Base-by-base conservation (phyloP, 306 rosid genomes). In the Vigna nakashimae region DNA sequence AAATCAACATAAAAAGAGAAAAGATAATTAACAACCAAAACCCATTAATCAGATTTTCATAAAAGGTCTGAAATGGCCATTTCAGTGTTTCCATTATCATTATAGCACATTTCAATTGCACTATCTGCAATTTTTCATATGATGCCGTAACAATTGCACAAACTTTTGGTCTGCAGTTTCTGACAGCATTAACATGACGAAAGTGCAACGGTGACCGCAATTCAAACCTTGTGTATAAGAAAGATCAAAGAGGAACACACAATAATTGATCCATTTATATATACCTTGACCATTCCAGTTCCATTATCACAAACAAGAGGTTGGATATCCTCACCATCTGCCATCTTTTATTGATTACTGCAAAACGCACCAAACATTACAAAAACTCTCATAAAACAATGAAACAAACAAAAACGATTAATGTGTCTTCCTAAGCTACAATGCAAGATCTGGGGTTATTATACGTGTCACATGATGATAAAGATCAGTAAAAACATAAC, bases 221-320 rank as follows among this genome's bases (percentile, higher is more conserved):
- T 53, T 18, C 9, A 18, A 53, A 20, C 60, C 60, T 18, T 17
- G 60, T n/a, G n/a, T 17, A 60, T 70, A 36, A 36, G 10, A 42
- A 69, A 36, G 24, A 64, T 69, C 43, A 74, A 76, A 45, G 11
- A 46, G 9, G 12, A 81, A 15, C n/a, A 69, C 20, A 69, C 51
- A 51, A 38, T 42, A 42, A 53, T 36, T 57, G 70, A 85, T 86
- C 45, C 77, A 34, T 84, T 89, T 92, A 32, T 62, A 43, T 84
- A 20, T 66, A 92, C 98, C 98, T 94, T 94, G 78, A 94, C 98
- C 98, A 94, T 93, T 81, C 98, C 97, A 26, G 98, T 93, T 80
- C 97, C 96, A 89, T 94, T 94, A 75, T 91, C 98, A 73, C 98
- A 93, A 43, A 93, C 98, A 84, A 93, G 96, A 49, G 98, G 98